These are phyloP conservation scores for Isatis lusitanica DNA, from an alignment of 441 rosid species.

Conservation along the genomic window DNA sequence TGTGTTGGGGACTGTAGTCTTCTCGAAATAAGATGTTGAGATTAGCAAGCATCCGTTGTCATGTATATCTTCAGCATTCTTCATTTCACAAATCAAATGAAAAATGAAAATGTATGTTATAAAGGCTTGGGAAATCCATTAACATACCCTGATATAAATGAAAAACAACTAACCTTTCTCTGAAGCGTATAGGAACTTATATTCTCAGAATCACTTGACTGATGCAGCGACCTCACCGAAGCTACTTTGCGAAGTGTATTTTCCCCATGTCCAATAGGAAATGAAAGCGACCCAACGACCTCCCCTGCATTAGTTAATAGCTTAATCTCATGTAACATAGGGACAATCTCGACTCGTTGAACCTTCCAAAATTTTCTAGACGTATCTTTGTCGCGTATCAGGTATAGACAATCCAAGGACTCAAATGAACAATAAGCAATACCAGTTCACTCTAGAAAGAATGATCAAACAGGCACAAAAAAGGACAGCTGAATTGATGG, in stretches of 20 bases:
- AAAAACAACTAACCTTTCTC: slow-evolving; percentile 62
- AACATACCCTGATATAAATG: slow-evolving; percentile 14
- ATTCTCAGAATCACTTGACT: slow-evolving; percentile 54
- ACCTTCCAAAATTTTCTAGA: slow-evolving; percentile 2
- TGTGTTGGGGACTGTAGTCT: slow-evolving; percentile 54
- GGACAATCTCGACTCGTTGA: slow-evolving; percentile 4
- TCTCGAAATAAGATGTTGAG: slow-evolving; percentile 84
- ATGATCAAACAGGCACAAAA: slow-evolving; percentile 3
- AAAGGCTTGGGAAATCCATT: background rate
- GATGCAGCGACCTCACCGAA: slow-evolving; percentile 79
- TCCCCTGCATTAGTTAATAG: slow-evolving; percentile 66
- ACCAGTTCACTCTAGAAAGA: slow-evolving; percentile 10
- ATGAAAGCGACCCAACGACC: slow-evolving; percentile 87
- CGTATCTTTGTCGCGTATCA: background rate
- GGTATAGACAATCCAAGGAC: slow-evolving; percentile 7
- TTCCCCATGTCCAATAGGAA: slow-evolving; percentile 80
- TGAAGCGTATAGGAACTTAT: slow-evolving; percentile 60
- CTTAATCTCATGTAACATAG: slow-evolving; percentile 25
- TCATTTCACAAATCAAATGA: slow-evolving; percentile 48
- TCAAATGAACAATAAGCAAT: slow-evolving; percentile 1
- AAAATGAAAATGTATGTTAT: slow-evolving; percentile 15
- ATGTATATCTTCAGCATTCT: slow-evolving; percentile 49
- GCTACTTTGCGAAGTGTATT: slow-evolving; percentile 69
- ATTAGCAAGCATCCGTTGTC: slow-evolving; percentile 71
- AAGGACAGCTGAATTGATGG: background rate